Conservation (phyloP, 345 rosid genomes). For the Eucalyptus leucophloia region DNA sequence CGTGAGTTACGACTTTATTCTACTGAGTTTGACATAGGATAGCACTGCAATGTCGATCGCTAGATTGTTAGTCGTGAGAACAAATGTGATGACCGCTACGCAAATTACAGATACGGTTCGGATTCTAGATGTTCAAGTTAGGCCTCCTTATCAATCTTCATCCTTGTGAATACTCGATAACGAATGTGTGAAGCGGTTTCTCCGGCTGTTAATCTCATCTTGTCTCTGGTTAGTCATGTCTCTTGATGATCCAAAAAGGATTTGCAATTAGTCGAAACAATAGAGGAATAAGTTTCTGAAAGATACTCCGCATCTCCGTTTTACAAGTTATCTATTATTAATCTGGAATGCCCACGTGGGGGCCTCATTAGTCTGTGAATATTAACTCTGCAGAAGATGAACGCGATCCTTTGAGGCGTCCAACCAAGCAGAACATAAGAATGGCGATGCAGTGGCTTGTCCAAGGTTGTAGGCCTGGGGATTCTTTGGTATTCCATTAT, state of each 20-base stretch:
- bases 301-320: neutral
- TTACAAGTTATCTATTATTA: neutral
- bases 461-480: constrained; percentile 61
- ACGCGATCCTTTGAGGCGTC: constrained; percentile 38
- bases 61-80: neutral
- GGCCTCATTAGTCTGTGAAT: neutral
- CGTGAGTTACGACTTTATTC: neutral
- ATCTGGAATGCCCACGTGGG: neutral
- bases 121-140: neutral
- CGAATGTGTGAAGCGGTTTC: neutral
- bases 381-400: constrained; percentile 62
- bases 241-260: neutral
- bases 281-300: neutral
- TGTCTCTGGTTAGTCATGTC: neutral
- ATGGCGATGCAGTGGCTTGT: constrained; percentile 74
- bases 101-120: neutral
- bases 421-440: constrained; percentile 61
- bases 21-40: neutral
- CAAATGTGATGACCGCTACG: neutral
- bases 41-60: neutral
- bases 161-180: neutral
- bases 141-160: neutral
- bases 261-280: neutral
- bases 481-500: constrained; percentile 76
- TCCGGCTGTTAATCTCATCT: neutral